phyloP scores from a whole-genome alignment of 2,329 filamentous ascomycete species.

The Epichloe glyceriae region DNA sequence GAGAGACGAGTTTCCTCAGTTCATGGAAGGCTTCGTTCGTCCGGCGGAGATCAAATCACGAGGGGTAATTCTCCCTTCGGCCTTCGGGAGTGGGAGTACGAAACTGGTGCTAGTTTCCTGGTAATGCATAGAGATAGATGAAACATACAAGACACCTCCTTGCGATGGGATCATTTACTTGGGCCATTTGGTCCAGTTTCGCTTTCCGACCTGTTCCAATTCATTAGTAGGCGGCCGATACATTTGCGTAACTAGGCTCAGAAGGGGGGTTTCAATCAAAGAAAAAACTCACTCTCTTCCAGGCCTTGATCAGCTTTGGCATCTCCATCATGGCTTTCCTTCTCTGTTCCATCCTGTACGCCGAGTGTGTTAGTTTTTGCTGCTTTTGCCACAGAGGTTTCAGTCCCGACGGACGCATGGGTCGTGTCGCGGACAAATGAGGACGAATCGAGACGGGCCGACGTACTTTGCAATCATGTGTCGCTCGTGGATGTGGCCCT shows the following conservation, averaged over 20 bases:
- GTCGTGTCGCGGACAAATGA: neutral
- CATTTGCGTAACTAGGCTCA: neutral
- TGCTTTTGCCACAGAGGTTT: neutral
- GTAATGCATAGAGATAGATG: slow-evolving; percentile 21
- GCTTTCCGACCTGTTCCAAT: slow-evolving; percentile 35
- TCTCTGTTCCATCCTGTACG: slow-evolving; percentile 64
- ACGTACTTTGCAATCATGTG: slow-evolving; percentile 62
- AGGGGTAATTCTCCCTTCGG: no score
- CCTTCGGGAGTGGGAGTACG: neutral
- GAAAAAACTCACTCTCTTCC: slow-evolving; percentile 66
- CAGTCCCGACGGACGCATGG: no score
- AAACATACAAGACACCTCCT: slow-evolving; percentile 17
- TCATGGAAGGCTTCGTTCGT: no score
- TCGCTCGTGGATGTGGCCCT: slow-evolving; percentile 90
- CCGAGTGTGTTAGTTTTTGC: slow-evolving; percentile 4
- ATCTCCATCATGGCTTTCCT: slow-evolving; percentile 89
- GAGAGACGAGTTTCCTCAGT: no score
- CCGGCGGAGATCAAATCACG: no score
- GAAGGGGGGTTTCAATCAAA: neutral
- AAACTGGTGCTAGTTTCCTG: neutral
- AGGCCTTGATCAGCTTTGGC: slow-evolving; percentile 80
- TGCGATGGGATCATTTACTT: slow-evolving; percentile 26
- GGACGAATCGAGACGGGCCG: neutral
- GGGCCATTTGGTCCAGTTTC: slow-evolving; percentile 45
- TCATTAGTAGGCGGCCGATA: slow-evolving; percentile 18